Conservation (phyloP, 2,329 filamentous ascomycete genomes). For the Blastomyces parvus region DNA sequence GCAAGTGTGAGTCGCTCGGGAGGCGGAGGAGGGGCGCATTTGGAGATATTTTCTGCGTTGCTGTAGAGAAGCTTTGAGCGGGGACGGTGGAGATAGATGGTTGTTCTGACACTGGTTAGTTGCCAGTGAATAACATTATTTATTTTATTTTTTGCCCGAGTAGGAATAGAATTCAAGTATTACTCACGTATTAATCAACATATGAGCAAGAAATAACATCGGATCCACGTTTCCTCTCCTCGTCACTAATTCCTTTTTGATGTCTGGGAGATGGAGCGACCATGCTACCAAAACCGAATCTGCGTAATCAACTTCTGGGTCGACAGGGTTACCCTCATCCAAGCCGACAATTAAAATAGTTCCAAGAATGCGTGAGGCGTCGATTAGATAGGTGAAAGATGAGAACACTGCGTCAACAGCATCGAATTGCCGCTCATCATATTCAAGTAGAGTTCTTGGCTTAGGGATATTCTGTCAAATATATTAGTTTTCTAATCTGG, state of each 20-base stretch:
- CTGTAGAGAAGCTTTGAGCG: conserved; percentile 2
- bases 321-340: conserved; percentile 16
- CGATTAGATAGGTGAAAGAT: conserved; percentile 29
- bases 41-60: conserved; percentile 6
- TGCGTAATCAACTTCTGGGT: conserved; percentile 21
- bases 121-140: not conserved
- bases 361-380: conserved; percentile 20
- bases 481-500: conserved; percentile 4
- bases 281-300: conserved; percentile 33
- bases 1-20: not conserved
- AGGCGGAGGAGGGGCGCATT: conserved; percentile 5
- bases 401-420: conserved; percentile 21
- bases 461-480: conserved; percentile 20
- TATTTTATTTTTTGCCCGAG: not conserved
- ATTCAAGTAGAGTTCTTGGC: conserved; percentile 26
- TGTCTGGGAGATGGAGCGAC: conserved; percentile 30
- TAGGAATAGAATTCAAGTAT: not conserved
- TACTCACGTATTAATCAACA: conserved; percentile 49
- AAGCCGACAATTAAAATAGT: conserved; percentile 18
- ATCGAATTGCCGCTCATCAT: conserved; percentile 26
- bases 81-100: conserved; percentile 6
- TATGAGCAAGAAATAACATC: conserved; percentile 78
- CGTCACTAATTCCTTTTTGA: conserved; percentile 33
- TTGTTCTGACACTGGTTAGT: conserved; percentile 3
- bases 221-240: conserved; percentile 44